These are phyloP conservation scores for Clavariopsis aquatica DNA, from an alignment of 495 filamentous ascomycete genomes.

Conservation along the genomic window DNA sequence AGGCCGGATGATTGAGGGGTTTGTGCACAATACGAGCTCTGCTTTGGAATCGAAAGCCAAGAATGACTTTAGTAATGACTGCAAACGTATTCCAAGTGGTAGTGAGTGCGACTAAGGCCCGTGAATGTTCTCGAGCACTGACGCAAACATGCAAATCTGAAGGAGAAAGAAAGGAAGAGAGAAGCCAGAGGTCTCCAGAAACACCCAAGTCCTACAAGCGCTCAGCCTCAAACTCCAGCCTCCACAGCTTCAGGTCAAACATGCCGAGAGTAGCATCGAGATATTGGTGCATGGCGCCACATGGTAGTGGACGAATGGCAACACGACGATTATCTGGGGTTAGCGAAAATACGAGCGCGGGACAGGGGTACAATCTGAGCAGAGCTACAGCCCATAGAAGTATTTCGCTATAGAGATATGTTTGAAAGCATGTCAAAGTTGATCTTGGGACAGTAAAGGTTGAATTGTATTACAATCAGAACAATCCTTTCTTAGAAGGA, in stretches of 20 bases:
- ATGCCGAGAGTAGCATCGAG: not conserved
- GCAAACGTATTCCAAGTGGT: not conserved
- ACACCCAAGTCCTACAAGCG: slow-evolving; percentile 5
- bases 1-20: not conserved
- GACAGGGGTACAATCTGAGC: not conserved
- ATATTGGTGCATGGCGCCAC: slow-evolving; percentile 15
- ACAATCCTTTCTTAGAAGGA: too few species aligned
- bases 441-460: too few species aligned
- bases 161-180: not conserved
- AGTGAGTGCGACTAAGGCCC: not conserved
- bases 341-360: slow-evolving; percentile 22
- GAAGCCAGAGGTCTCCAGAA: not conserved
- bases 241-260: not conserved
- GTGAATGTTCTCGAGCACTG: not conserved
- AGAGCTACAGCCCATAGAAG: too few species aligned
- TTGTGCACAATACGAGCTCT: not conserved
- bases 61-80: not conserved
- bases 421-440: too few species aligned
- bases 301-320: slow-evolving; percentile 22
- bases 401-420: too few species aligned
- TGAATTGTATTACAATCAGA: too few species aligned
- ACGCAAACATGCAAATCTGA: not conserved
- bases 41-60: not conserved
- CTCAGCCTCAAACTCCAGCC: not conserved
- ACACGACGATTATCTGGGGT: not conserved